Percentiles rank a stretch among this genome's conserved stretches.
phyloP scores from a whole-genome alignment of 148 eudicot species.

The Fagopyrum esculentum region DNA sequence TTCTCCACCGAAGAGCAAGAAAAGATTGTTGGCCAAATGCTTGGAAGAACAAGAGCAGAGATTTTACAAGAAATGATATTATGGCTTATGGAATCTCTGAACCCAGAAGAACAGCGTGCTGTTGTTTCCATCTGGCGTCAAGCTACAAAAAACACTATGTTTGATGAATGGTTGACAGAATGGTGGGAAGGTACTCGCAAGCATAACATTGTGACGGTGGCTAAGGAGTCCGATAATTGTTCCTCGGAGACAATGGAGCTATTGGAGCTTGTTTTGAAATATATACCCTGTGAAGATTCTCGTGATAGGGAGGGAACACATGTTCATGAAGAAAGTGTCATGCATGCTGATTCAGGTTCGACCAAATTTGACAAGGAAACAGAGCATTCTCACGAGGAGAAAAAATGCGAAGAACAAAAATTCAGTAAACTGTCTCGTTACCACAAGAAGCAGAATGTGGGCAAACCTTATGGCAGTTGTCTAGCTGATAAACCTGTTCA shows the following conservation, averaged over 20 bases:
- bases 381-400: conserved; percentile 19
- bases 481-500: background rate
- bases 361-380: conserved; percentile 25
- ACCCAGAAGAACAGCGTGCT: conserved; percentile 57
- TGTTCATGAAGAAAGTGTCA: conserved; percentile 16
- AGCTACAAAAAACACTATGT: conserved; percentile 68
- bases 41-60: conserved; percentile 81
- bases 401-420: conserved; percentile 2
- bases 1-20: conserved; percentile 83
- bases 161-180: conserved; percentile 79
- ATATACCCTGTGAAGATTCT: conserved; percentile 23
- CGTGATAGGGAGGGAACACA: conserved; percentile 15
- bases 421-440: background rate
- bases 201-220: background rate
- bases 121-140: conserved; percentile 67
- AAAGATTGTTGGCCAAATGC: conserved; percentile 66
- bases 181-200: conserved; percentile 70
- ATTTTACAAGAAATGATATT: conserved; percentile 72
- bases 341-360: conserved; percentile 18
- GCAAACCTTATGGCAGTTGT: conserved; percentile 20
- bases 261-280: conserved; percentile 33
- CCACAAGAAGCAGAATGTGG: conserved; percentile 21
- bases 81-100: conserved; percentile 70
- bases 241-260: conserved; percentile 32
- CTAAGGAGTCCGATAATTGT: conserved; percentile 24